phyloP scores from a whole-genome alignment of 202 grass and related monocot species.

The Tripidium arundinaceum region DNA sequence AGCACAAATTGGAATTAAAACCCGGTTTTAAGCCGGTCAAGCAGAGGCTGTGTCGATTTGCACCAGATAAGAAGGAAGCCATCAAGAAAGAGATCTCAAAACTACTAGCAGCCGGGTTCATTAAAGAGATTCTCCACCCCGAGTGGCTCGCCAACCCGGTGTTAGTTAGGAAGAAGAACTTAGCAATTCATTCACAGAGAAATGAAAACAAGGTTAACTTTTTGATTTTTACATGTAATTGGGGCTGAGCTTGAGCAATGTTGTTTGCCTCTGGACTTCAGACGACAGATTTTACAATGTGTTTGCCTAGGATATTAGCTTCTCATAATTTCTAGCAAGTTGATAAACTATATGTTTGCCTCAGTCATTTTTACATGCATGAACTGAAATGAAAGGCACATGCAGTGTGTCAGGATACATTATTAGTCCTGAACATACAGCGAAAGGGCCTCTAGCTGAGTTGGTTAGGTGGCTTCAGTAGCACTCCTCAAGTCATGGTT shows the following conservation, averaged over 20 bases:
- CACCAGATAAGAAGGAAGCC: too few relatives aligned
- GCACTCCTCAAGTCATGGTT: too few relatives aligned
- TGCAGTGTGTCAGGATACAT: not conserved
- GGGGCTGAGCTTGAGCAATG: not conserved
- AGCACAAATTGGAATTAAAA: too few relatives aligned
- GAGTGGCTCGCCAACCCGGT: too few relatives aligned
- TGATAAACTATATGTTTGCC: not conserved
- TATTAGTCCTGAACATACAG: not conserved
- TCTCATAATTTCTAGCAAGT: not conserved
- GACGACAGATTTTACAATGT: not conserved
- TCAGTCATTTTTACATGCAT: not conserved
- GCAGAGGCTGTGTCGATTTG: too few relatives aligned
- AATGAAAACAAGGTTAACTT: not conserved
- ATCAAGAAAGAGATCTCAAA: too few relatives aligned
- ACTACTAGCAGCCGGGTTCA: too few relatives aligned
- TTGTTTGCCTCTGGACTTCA: not conserved
- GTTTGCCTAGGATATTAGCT: not conserved
- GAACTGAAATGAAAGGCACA: not conserved
- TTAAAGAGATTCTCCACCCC: too few relatives aligned
- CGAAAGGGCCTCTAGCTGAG: too few relatives aligned
- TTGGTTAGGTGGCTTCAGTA: too few relatives aligned
- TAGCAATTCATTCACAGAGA: not conserved
- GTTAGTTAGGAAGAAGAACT: too few relatives aligned
- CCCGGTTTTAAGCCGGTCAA: too few relatives aligned
- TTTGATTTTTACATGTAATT: not conserved